A percentile compares a stretch with the other conserved stretches of the same genome.
phyloP scores from a whole-genome alignment of 805 yeast genomes.

The Pichia nanzhaoensis region DNA sequence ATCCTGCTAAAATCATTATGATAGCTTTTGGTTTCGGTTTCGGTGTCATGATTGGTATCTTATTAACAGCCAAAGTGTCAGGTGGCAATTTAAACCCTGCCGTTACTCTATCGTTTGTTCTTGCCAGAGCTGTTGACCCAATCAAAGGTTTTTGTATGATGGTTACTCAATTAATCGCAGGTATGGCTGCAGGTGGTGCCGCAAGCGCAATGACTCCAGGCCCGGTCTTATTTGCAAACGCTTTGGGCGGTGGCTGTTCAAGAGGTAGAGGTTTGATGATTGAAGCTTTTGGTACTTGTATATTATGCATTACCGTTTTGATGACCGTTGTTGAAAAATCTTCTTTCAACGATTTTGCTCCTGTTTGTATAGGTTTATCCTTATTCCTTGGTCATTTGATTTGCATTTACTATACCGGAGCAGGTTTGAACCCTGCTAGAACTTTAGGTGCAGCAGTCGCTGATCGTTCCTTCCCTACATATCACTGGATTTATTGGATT shows the following conservation, averaged over 20 bases:
- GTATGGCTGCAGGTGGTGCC: constrained; percentile 90
- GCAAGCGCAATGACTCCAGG: constrained; percentile 86
- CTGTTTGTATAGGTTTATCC: constrained; percentile 76
- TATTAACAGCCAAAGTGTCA: constrained; percentile 64
- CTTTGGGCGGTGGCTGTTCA: constrained; percentile 65
- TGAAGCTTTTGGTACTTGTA: constrained; percentile 73
- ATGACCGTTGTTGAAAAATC: constrained; percentile 82
- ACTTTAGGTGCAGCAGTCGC: constrained; percentile 70
- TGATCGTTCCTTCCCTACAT: constrained; percentile 61
- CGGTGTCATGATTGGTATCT: constrained; percentile 69
- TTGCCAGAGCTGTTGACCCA: constrained; percentile 69
- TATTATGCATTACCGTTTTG: constrained; percentile 69
- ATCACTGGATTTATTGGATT: constrained; percentile 91
- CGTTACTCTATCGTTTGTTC: constrained; percentile 66
- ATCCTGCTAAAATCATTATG: constrained; percentile 64
- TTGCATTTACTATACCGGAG: constrained; percentile 80
- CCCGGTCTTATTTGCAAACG: constrained; percentile 59
- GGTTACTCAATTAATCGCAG: constrained; percentile 68
- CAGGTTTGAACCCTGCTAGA: constrained; percentile 90
- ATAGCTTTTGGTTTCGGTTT: constrained; percentile 84
- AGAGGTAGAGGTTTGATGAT: constrained; percentile 70
- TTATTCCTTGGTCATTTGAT: constrained; percentile 77
- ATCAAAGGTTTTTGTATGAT: constrained; percentile 60
- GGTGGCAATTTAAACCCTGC: constrained; percentile 93
- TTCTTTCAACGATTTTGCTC: constrained; percentile 70